phyloP scores from a whole-genome alignment of 352 stramenopile genomes.

The Albugo laibachii region DNA sequence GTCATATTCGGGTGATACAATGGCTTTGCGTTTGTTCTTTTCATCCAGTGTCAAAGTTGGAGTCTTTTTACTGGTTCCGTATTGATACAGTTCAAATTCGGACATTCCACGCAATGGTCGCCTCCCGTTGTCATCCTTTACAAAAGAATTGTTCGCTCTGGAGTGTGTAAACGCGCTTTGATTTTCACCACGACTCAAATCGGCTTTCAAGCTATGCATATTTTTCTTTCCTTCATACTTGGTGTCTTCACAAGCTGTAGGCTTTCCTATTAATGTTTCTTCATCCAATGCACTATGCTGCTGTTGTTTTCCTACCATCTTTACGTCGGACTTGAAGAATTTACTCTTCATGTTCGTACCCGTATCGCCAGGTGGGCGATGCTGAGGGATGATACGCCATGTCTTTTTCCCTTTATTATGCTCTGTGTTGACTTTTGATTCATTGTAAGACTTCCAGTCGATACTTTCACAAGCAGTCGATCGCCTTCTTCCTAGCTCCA shows the following conservation, averaged over 20 bases:
- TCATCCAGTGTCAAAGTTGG: conserved; percentile 13
- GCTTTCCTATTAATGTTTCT: conserved; percentile 1
- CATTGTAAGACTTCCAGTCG: conserved; percentile 76
- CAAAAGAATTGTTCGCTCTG: background rate
- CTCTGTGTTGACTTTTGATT: conserved; percentile 20
- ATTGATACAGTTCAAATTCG: background rate
- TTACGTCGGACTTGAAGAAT: background rate
- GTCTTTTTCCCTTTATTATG: conserved; percentile 40
- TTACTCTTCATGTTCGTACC: background rate
- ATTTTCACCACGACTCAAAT: conserved; percentile 11
- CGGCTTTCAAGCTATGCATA: conserved; percentile 17
- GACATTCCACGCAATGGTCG: background rate
- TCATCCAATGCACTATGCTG: background rate
- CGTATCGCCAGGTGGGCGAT: conserved; percentile 37
- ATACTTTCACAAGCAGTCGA: conserved; percentile 56
- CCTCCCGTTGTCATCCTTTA: background rate
- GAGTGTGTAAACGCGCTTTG: background rate
- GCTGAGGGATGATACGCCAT: conserved; percentile 64
- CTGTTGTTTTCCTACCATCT: background rate
- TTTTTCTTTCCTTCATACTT: conserved; percentile 8
- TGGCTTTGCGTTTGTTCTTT: conserved; percentile 64
- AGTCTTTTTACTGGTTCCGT: background rate
- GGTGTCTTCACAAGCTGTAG: background rate
- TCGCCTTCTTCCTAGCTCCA: background rate
- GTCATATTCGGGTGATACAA: conserved; percentile 67